Evolutionary conservation across 208 protist genomes (phyloP), one percentile per base, ranked within the genome.

Genomic region (Kentomonas sorsogonicus): DNA sequence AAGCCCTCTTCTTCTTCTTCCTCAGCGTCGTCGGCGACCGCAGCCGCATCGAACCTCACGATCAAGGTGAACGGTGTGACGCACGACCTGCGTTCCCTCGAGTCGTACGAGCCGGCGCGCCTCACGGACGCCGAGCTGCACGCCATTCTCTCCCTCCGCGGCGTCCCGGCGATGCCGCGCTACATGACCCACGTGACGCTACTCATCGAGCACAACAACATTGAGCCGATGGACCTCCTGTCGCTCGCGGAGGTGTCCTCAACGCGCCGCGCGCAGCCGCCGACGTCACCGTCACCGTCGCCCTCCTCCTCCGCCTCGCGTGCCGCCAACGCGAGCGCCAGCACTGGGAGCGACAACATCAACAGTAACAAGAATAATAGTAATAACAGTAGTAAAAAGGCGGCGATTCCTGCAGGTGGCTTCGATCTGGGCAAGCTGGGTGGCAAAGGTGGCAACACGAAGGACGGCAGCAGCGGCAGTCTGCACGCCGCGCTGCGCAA

Each of bases 141-240:
- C 61, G 26, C 38, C 47, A 18, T 62, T 41, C 3, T 71, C 20
- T 20, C 47, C 20, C 25, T 27, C 20, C 64, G 63, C n/a, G 56
- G 47, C 0, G 46, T 88, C 0, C 77, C 86, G 18, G 54, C 77
- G 7, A 78, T 94, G 61, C 86, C 86, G 34, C 86, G 83, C 22
- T 86, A 83, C 58, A 69, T 63, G 11, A 94, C 86, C 16, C 83
- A 81, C 33, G 65, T 91, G 33, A 89, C 83, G 7, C 45, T 94
- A 2, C 70, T 91, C 47, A 66, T 94, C 18, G 86, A 94, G 63
- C 78, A 94, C 65, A 74, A 86, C 46, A 76, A 77, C 20, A 47
- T 89, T 55, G 66, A 86, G 13, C 72, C 80, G 15, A 38, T 71
- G 7, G 82, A 90, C 50, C 57, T 89, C 27, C 57, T 90, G 27